Evolutionary conservation across 768 basidiomycete genomes (phyloP), one percentile per base, ranked within the genome.

Genomic region (Gloeostereum incarnatum): DNA sequence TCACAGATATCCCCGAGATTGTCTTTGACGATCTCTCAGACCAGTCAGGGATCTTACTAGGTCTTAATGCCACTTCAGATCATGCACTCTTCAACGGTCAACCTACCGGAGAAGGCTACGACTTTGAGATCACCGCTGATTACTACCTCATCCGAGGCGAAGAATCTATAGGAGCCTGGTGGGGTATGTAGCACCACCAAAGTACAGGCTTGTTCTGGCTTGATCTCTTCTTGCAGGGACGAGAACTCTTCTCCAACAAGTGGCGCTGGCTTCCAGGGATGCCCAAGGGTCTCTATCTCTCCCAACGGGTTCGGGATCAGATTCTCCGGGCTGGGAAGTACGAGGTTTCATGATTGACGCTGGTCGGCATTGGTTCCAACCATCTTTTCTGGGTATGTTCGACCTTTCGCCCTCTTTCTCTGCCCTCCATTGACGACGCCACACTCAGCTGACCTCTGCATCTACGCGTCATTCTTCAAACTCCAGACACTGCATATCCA

Each of bases 321-420:
- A 69, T 46, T 46, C 56, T 9, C 67, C 68, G 0, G 65, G 63
- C 2, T 68, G 68, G 65, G 65, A 61, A 35, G 49, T 65, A 2
- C 60, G 64, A 24, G 66, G 67, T 1, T 64, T 68, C 47, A 65
- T 68, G 68, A 53, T 68, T 1, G 68, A 69, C 41, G 59, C 54
- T 5, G 68, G 63, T n/a, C 57, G 66, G 6, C 68, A 69, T 44
- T 68, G 63, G 62, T 68, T 61, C 36, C 49, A 58, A 4, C 51
- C 59, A 0, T 51, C 54, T 7, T 66, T 69, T 41, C 51, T 68
- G 11, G 51, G 65, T 59, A 31, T 40, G 55, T 41, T 3, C 1
- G 1, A 6, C 22, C n/a, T 9, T 19, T 18, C 13, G n/a, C n/a
- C n/a, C n/a, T 29, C 22, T 37, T 36, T 44, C 7, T 39, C 22